phyloP scores from a whole-genome alignment of 768 basidiomycete genomes.

The Lentinula detonsa region DNA sequence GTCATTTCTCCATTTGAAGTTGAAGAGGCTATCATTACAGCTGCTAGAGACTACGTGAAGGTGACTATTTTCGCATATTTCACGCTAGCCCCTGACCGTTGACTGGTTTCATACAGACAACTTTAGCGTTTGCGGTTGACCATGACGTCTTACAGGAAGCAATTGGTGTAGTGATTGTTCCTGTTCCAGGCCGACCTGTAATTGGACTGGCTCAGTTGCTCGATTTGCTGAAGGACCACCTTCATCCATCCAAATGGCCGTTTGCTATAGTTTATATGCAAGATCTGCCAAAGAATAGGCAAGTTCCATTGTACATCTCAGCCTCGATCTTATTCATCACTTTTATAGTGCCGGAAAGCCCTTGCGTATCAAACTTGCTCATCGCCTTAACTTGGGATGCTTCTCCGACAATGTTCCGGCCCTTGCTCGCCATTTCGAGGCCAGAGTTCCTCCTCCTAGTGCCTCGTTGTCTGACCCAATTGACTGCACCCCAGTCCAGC shows the following conservation, averaged over 20 bases:
- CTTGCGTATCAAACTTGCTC: conserved; percentile 36
- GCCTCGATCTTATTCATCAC: not conserved
- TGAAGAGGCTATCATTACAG: conserved; percentile 46
- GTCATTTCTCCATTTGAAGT: conserved; percentile 58
- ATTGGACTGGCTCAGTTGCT: conserved; percentile 35
- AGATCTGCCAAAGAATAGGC: conserved; percentile 40
- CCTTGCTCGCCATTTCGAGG: conserved; percentile 36
- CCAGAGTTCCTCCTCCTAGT: conserved; percentile 21
- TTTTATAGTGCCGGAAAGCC: conserved; percentile 34
- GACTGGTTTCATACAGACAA: conserved; percentile 17
- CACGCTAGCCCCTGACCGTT: not conserved
- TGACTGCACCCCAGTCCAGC: conserved; percentile 23
- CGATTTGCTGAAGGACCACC: conserved; percentile 35
- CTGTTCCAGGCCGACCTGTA: conserved; percentile 24
- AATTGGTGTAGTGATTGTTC: conserved; percentile 38
- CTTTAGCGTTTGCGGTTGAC: conserved; percentile 37
- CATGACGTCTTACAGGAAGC: conserved; percentile 43
- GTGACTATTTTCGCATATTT: conserved; percentile 12
- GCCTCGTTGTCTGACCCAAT: conserved; percentile 32
- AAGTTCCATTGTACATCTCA: not conserved
- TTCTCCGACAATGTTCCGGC: conserved; percentile 27
- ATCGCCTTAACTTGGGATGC: conserved; percentile 31
- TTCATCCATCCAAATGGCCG: conserved; percentile 47
- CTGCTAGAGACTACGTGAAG: conserved; percentile 34
- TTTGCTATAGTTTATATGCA: conserved; percentile 42